phyloP scores from a whole-genome alignment of 257 asterid species.

The Jaltomata sinuosa region DNA sequence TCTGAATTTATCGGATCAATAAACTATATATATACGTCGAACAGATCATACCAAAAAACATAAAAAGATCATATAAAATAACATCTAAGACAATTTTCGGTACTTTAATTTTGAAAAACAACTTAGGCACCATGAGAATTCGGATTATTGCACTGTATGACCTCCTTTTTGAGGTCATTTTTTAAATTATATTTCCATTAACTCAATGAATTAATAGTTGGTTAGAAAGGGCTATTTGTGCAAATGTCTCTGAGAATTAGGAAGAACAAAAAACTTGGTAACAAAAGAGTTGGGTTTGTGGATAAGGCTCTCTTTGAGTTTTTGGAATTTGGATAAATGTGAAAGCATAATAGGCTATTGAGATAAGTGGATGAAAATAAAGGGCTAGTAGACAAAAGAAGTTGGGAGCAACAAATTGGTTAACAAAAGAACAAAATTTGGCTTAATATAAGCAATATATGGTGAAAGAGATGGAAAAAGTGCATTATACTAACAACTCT shows the following conservation, averaged over 20 bases:
- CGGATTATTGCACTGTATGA: no score
- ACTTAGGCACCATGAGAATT: no score
- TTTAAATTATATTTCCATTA: no score
- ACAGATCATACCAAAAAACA: background rate
- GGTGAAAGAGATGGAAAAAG: background rate
- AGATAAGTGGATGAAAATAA: background rate
- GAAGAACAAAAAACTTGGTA: background rate
- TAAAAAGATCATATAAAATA: background rate
- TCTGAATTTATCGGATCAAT: background rate
- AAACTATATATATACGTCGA: background rate
- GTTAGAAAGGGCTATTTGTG: background rate
- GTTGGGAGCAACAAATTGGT: background rate
- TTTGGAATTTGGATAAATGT: background rate
- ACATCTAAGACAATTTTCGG: background rate
- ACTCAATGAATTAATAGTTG: background rate
- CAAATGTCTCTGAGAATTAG: background rate
- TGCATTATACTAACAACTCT: background rate
- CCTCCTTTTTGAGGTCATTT: no score
- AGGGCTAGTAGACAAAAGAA: background rate
- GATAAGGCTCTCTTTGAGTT: background rate
- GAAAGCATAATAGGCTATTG: background rate
- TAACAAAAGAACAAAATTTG: background rate
- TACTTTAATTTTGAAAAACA: no score
- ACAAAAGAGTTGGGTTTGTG: background rate
- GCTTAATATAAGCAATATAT: background rate